phyloP scores from a whole-genome alignment of 106 monocot genomes.

The Dioscorea zingiberensis region DNA sequence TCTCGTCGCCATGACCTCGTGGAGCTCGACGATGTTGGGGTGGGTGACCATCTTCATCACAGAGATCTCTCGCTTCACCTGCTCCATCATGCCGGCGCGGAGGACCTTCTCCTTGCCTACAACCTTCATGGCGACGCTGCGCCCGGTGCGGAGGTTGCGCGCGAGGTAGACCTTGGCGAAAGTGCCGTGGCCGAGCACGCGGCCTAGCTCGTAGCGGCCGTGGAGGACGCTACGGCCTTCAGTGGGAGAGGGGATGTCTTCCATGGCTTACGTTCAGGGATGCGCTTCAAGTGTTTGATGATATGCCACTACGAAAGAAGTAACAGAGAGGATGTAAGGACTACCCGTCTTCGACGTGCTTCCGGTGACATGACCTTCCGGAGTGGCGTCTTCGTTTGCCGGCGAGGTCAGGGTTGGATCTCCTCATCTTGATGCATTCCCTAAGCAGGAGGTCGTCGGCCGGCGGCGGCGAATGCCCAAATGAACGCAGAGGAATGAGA shows the following conservation, averaged over 20 bases:
- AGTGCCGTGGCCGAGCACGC: slow-evolving; percentile 54
- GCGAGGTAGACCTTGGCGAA: slow-evolving; percentile 59
- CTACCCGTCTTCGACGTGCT: slow-evolving; percentile 71
- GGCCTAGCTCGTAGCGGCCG: slow-evolving; percentile 77
- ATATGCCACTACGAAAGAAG: not conserved
- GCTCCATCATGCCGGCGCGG: slow-evolving; percentile 52
- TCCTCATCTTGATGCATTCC: slow-evolving; percentile 41
- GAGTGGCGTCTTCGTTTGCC: slow-evolving; percentile 18
- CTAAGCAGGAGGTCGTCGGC: not conserved
- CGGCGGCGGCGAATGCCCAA: not conserved
- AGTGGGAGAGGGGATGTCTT: slow-evolving; percentile 12
- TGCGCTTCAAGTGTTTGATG: not conserved
- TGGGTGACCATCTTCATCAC: slow-evolving; percentile 68
- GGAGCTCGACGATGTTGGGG: slow-evolving; percentile 68
- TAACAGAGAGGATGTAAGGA: not conserved
- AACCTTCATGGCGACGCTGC: slow-evolving; percentile 56
- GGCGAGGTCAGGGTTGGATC: slow-evolving; percentile 21
- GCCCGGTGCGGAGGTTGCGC: slow-evolving; percentile 23
- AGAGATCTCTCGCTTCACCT: slow-evolving; percentile 69
- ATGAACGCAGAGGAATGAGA: not conserved
- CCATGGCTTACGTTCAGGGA: too few species aligned
- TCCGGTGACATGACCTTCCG: slow-evolving; percentile 51
- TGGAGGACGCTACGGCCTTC: slow-evolving; percentile 26
- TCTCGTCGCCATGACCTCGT: slow-evolving; percentile 64
- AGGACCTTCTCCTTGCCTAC: slow-evolving; percentile 60